These are phyloP conservation scores for Seiridium unicorne DNA, from an alignment of 2,329 filamentous ascomycete genomes.

Conservation along the genomic window DNA sequence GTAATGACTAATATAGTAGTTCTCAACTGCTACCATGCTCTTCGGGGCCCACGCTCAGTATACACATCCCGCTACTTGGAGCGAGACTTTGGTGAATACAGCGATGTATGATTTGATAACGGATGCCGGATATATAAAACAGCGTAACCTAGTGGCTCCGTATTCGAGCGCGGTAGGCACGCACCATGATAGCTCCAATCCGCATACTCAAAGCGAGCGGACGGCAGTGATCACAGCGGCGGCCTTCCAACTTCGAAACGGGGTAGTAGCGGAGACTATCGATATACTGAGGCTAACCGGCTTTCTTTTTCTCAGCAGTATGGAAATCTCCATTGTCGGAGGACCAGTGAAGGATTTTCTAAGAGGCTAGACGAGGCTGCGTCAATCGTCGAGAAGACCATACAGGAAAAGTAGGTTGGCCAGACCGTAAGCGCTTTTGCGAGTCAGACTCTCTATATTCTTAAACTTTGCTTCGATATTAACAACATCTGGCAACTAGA, in stretches of 20 bases:
- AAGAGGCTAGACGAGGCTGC: not conserved
- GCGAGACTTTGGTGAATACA: too few species aligned
- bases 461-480: too few species aligned
- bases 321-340: not conserved
- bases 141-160: not conserved
- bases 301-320: not conserved
- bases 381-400: not conserved
- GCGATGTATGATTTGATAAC: not conserved
- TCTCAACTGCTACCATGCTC: too few species aligned
- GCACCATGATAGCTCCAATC: not conserved
- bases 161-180: not conserved
- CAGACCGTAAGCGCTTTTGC: too few species aligned
- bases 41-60: too few species aligned
- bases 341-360: not conserved
- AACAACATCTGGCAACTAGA: too few species aligned
- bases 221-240: not conserved
- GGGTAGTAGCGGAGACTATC: not conserved
- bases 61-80: too few species aligned
- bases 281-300: not conserved
- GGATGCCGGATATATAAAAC: not conserved
- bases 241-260: not conserved
- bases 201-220: not conserved
- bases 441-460: too few species aligned
- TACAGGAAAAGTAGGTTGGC: not conserved
- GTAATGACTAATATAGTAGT: too few species aligned